These are phyloP conservation scores for Erysimum cheiranthoides DNA, from an alignment of 345 rosid species.

Conservation along the genomic window DNA sequence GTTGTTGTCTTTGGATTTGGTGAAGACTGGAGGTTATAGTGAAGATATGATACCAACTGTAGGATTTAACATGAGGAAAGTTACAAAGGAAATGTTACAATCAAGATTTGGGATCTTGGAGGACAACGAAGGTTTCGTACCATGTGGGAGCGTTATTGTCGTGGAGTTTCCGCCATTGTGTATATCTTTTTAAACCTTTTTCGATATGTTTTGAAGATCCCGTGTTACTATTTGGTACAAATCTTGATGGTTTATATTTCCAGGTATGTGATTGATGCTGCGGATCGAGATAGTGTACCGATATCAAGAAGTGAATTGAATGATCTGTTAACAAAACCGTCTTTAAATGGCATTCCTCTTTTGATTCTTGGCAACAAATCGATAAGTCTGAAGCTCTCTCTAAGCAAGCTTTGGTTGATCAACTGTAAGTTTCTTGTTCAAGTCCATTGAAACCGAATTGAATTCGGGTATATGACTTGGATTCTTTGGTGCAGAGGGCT, in stretches of 20 bases:
- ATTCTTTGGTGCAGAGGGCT: conserved; percentile 63
- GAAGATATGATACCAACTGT: conserved; percentile 99
- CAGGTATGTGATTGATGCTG: conserved; percentile 96
- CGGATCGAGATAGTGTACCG: conserved; percentile 89
- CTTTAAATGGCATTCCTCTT: conserved; percentile 83
- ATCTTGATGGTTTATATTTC: conserved; percentile 13
- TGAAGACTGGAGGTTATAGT: conserved; percentile 91
- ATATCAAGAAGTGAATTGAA: conserved; percentile 84
- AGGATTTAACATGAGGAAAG: conserved; percentile 97
- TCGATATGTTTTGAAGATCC: neutral
- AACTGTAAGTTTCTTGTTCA: conserved; percentile 66
- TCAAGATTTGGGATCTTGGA: conserved; percentile 99
- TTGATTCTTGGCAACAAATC: conserved; percentile 93
- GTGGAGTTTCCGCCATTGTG: conserved; percentile 96
- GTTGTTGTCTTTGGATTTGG: conserved; percentile 30
- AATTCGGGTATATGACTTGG: neutral
- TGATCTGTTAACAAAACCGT: conserved; percentile 81
- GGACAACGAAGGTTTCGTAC: conserved; percentile 96
- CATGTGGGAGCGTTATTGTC: conserved; percentile 99
- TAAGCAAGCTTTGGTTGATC: conserved; percentile 95
- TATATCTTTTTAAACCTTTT: conserved; percentile 38
- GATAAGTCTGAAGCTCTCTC: conserved; percentile 97
- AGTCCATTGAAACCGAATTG: neutral
- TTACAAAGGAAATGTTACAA: conserved; percentile 97
- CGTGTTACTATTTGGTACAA: neutral